Conservation (phyloP, 495 filamentous ascomycete species). For the Penicillium silybi region DNA sequence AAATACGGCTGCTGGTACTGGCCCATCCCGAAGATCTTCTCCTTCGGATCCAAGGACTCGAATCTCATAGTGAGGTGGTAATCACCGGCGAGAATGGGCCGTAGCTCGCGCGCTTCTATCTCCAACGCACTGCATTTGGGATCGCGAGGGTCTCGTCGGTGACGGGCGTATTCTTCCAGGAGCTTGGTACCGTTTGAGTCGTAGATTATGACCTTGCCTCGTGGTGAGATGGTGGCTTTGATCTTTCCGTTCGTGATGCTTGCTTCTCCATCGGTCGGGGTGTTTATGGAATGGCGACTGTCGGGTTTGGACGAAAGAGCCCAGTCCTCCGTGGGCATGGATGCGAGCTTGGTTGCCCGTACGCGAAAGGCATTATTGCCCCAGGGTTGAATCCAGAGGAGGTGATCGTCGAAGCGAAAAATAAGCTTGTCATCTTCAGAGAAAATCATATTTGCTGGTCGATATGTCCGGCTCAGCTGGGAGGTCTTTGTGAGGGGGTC, state of each 20-base stretch:
- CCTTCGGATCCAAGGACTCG: conserved; percentile 45
- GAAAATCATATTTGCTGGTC: conserved; percentile 37
- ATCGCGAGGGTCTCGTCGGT: conserved; percentile 45
- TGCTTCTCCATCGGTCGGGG: conserved; percentile 26
- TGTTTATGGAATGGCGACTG: conserved; percentile 14
- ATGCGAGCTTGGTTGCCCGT: conserved; percentile 46
- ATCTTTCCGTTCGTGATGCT: conserved; percentile 50
- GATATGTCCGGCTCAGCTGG: neutral
- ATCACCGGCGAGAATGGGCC: conserved; percentile 47
- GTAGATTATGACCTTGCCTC: conserved; percentile 50
- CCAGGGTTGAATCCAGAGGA: conserved; percentile 54
- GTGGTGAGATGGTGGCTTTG: conserved; percentile 40
- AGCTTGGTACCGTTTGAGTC: conserved; percentile 39
- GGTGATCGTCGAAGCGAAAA: conserved; percentile 50
- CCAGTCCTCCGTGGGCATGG: conserved; percentile 51
- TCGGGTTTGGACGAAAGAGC: conserved; percentile 37
- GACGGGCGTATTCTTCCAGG: conserved; percentile 56
- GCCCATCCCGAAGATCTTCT: conserved; percentile 60
- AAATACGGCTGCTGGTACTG: conserved; percentile 57
- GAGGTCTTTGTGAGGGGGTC: neutral
- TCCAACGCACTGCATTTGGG: conserved; percentile 53
- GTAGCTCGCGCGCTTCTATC: conserved; percentile 52
- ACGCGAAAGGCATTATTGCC: conserved; percentile 51
- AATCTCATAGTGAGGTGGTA: conserved; percentile 52
- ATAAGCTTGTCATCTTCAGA: conserved; percentile 35